phyloP scores from a whole-genome alignment of 148 eudicot genomes.

The Euryodendron excelsum region DNA sequence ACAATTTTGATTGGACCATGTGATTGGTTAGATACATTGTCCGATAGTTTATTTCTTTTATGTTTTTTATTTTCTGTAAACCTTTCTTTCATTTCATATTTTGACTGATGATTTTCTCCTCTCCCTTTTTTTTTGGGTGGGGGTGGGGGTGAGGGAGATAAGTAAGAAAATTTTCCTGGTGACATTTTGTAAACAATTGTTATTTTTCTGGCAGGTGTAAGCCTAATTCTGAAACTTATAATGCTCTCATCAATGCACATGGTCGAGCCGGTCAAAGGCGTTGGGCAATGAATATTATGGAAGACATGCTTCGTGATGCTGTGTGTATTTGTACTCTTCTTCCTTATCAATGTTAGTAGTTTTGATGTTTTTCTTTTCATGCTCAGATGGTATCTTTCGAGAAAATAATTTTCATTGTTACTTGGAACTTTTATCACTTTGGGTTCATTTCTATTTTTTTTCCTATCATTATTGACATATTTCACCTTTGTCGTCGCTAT shows the following conservation, averaged over 20 bases:
- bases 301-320: conserved; percentile 97
- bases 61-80: no score
- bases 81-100: no score
- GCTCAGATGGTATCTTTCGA: not conserved
- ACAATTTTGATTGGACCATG: not conserved
- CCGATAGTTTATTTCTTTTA: not conserved
- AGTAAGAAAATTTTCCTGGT: not conserved
- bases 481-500: not conserved
- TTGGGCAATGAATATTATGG: conserved; percentile 94
- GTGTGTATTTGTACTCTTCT: conserved; percentile 63
- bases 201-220: conserved; percentile 59
- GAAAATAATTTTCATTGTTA: conserved; percentile 6
- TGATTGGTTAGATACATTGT: not conserved
- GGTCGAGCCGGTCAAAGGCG: conserved; percentile 98
- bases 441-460: not conserved
- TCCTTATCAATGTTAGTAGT: conserved; percentile 30
- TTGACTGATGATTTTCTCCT: not conserved
- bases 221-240: conserved; percentile 87
- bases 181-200: not conserved
- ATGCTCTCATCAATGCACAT: conserved; percentile 88
- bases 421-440: not conserved
- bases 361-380: conserved; percentile 28
- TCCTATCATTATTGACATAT: not conserved
- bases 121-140: not conserved
- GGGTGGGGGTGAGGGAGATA: not conserved